Conservation (phyloP, 805 yeast genomes). For the Sungouiozyma ichnusensis region DNA sequence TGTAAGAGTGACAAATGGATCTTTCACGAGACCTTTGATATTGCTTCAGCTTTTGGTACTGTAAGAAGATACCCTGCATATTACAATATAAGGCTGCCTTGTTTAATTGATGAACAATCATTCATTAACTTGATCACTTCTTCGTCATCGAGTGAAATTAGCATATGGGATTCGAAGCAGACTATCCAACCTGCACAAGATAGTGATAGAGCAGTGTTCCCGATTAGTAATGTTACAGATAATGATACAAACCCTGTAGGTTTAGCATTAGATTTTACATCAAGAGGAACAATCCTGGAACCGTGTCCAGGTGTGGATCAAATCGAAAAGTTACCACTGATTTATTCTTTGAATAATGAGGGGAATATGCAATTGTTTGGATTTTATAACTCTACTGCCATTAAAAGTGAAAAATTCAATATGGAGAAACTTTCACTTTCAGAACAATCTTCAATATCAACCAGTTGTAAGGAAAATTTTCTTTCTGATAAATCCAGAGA, state of each 20-base stretch:
- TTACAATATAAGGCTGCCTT: conserved; percentile 33
- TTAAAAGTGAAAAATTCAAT: conserved; percentile 30
- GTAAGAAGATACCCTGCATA: conserved; percentile 37
- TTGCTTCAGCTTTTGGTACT: conserved; percentile 44
- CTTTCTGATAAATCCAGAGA: background rate
- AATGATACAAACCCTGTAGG: conserved; percentile 70
- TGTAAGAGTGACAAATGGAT: conserved; percentile 1
- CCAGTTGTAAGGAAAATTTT: background rate
- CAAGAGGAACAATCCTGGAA: conserved; percentile 33
- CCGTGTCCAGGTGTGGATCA: conserved; percentile 53
- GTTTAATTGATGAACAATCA: conserved; percentile 32
- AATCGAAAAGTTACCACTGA: conserved; percentile 52
- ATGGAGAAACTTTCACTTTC: conserved; percentile 5
- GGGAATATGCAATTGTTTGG: conserved; percentile 60
- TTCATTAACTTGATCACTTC: conserved; percentile 41
- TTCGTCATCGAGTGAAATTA: conserved; percentile 55
- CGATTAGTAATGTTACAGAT: conserved; percentile 53
- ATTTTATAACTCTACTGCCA: conserved; percentile 45
- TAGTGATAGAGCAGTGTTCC: conserved; percentile 60
- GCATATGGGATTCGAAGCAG: conserved; percentile 32
- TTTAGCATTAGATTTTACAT: conserved; percentile 47
- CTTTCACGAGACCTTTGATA: conserved; percentile 32
- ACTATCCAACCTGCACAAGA: conserved; percentile 51
- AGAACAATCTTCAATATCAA: background rate
- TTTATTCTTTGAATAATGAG: conserved; percentile 51